These are phyloP conservation scores for Fusarium sp. DNA, from an alignment of 2,329 filamentous ascomycete genomes.

Conservation along the genomic window DNA sequence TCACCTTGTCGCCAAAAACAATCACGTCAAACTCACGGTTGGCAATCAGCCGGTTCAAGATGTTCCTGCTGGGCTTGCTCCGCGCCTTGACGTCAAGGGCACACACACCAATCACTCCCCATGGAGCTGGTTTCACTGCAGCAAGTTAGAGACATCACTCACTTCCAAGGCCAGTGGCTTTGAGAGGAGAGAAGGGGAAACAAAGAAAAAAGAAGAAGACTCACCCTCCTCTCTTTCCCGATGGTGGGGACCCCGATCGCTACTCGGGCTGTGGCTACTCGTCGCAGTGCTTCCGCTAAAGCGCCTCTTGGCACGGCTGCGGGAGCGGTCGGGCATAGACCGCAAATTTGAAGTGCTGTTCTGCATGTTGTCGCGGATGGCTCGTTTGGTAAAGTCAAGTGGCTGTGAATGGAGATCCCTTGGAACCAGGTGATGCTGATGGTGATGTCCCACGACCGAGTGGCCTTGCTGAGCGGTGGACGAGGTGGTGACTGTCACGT, in stretches of 20 bases:
- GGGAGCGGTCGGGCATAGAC: slow-evolving; percentile 66
- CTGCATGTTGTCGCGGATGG: slow-evolving; percentile 49
- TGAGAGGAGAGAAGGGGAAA: neutral
- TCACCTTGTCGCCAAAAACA: slow-evolving; percentile 98
- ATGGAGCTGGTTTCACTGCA: slow-evolving; percentile 66
- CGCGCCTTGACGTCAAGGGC: slow-evolving; percentile 95
- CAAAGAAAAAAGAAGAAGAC: slow-evolving; percentile 27
- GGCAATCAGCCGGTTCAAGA: slow-evolving; percentile 89
- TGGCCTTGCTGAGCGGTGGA: slow-evolving; percentile 51
- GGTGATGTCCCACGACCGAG: slow-evolving; percentile 50
- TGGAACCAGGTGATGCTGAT: slow-evolving; percentile 57
- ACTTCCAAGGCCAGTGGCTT: neutral
- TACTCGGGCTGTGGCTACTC: slow-evolving; percentile 83
- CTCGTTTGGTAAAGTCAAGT: slow-evolving; percentile 59
- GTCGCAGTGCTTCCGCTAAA: slow-evolving; percentile 85
- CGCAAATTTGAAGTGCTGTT: slow-evolving; percentile 50
- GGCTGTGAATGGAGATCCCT: slow-evolving; percentile 54
- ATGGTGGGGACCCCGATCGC: slow-evolving; percentile 68
- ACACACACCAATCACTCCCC: slow-evolving; percentile 87
- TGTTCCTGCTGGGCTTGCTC: slow-evolving; percentile 96
- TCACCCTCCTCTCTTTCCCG: slow-evolving; percentile 68
- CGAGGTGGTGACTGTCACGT: slow-evolving; percentile 65
- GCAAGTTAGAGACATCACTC: slow-evolving; percentile 41
- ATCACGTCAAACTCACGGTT: slow-evolving; percentile 96
- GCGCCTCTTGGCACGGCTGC: slow-evolving; percentile 77